Evolutionary conservation across 495 filamentous ascomycete genomes (phyloP).

Genomic region (Jackrogersella minutella): DNA sequence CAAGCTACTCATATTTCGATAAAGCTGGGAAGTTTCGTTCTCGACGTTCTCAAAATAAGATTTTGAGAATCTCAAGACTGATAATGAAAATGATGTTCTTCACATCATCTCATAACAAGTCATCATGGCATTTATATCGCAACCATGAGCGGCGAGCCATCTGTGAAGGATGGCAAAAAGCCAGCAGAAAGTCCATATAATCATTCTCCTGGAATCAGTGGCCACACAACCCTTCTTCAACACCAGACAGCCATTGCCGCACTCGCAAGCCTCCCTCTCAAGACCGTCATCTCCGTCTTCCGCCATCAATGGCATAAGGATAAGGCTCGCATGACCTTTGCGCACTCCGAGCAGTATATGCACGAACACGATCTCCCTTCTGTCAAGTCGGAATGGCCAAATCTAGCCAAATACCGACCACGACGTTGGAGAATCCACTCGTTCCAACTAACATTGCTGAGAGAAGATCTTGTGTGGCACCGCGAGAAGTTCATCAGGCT

Average conservation of each 20-base stretch:
- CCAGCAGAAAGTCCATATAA: conserved; percentile 1
- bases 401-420: conserved; percentile 30
- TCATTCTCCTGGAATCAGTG: neutral
- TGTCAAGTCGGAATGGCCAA: conserved; percentile 20
- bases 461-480: conserved; percentile 32
- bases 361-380: conserved; percentile 20
- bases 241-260: conserved; percentile 35
- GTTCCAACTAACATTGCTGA: conserved; percentile 21
- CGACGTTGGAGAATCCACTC: conserved; percentile 9
- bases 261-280: conserved; percentile 38
- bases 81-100: neutral
- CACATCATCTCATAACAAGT: neutral
- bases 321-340: conserved; percentile 35
- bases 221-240: conserved; percentile 20
- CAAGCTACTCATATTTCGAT: neutral
- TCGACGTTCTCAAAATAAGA: neutral
- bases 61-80: neutral
- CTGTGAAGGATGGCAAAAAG: conserved; percentile 28
- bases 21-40: neutral
- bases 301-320: conserved; percentile 45
- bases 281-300: conserved; percentile 38
- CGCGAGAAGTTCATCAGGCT: conserved; percentile 34
- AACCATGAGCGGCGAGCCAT: conserved; percentile 25
- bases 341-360: conserved; percentile 40
- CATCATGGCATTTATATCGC: conserved; percentile 11